A percentile compares a stretch with the other conserved stretches of the same genome.
phyloP scores from a whole-genome alignment of 345 rosid species.

The Pistacia atlantica region DNA sequence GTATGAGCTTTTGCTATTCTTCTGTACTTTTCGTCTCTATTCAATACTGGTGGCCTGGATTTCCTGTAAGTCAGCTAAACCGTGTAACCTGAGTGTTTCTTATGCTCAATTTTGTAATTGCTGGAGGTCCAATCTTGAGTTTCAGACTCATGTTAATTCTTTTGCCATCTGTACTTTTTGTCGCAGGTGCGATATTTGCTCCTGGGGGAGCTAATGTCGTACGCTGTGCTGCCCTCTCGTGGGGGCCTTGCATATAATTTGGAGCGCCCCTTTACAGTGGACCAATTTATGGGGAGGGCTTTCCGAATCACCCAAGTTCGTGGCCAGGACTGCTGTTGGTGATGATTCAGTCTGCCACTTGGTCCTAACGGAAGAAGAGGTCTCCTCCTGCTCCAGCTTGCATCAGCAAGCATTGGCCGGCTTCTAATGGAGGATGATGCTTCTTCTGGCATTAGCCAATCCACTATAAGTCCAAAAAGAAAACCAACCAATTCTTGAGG shows the following conservation, averaged over 20 bases:
- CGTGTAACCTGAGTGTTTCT: slow-evolving; percentile 22
- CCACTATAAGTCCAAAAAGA: slow-evolving; percentile 42
- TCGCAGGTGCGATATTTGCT: slow-evolving; percentile 99
- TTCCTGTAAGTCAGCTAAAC: slow-evolving; percentile 33
- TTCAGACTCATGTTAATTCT: slow-evolving; percentile 63
- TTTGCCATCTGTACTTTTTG: slow-evolving; percentile 81
- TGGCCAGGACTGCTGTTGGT: slow-evolving; percentile 85
- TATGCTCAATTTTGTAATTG: slow-evolving; percentile 35
- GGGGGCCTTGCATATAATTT: slow-evolving; percentile 70
- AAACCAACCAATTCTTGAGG: slow-evolving; percentile 51
- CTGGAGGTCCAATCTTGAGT: slow-evolving; percentile 60
- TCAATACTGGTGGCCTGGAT: slow-evolving; percentile 5
- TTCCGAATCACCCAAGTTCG: slow-evolving; percentile 65
- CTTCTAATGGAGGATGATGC: slow-evolving; percentile 93
- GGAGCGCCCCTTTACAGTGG: slow-evolving; percentile 78
- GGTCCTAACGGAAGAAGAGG: slow-evolving; percentile 80
- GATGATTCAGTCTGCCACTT: slow-evolving; percentile 80
- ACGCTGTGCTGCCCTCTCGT: slow-evolving; percentile 82
- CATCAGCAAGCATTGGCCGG: slow-evolving; percentile 73
- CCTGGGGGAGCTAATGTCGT: slow-evolving; percentile 99
- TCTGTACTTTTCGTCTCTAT: slow-evolving; percentile 12
- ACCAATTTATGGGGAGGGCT: slow-evolving; percentile 73
- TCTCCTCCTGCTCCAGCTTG: slow-evolving; percentile 93
- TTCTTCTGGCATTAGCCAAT: slow-evolving; percentile 83
- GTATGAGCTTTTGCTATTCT: slow-evolving; percentile 39